A percentile compares a stretch with the other conserved stretches of the same genome.
These are phyloP conservation scores for Lasiodiplodia citricola DNA, from an alignment of 2,329 filamentous ascomycete genomes.

Conservation along the genomic window DNA sequence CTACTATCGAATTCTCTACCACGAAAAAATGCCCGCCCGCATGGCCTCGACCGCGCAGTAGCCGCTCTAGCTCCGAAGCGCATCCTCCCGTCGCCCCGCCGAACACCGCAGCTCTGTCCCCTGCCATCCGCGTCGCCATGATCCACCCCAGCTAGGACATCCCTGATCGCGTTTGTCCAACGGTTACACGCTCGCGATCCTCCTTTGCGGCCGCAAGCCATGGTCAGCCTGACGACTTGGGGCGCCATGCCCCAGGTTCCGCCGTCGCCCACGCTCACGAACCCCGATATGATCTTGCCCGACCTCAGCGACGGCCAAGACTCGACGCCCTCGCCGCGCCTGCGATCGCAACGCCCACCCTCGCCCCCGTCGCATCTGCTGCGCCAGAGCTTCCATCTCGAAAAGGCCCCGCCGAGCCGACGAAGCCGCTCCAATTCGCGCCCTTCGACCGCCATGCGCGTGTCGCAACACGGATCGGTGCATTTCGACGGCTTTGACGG, in stretches of 20 bases:
- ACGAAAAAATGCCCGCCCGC: slow-evolving; percentile 20
- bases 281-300: slow-evolving; percentile 93
- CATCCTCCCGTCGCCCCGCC: neutral
- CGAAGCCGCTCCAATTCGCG: slow-evolving; percentile 30
- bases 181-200: slow-evolving; percentile 17
- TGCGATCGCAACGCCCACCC: slow-evolving; percentile 54
- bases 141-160: slow-evolving; percentile 24
- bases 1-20: slow-evolving; percentile 20
- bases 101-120: neutral
- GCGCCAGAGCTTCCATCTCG: slow-evolving; percentile 36
- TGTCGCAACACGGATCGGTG: neutral
- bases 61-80: slow-evolving; percentile 6
- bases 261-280: slow-evolving; percentile 84
- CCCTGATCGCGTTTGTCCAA: slow-evolving; percentile 23
- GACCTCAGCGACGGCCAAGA: slow-evolving; percentile 45
- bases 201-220: neutral
- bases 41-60: slow-evolving; percentile 6
- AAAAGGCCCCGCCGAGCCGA: slow-evolving; percentile 37
- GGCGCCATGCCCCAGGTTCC: slow-evolving; percentile 38
- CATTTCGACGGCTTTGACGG: slow-evolving; percentile 19
- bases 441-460: neutral
- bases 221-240: slow-evolving; percentile 25
- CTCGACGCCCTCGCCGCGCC: slow-evolving; percentile 56
- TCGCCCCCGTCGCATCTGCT: slow-evolving; percentile 42
- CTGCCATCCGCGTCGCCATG: slow-evolving; percentile 18